Evolutionary conservation across 176 grass and related monocot species (phyloP).

Genomic region (Canna indica): DNA sequence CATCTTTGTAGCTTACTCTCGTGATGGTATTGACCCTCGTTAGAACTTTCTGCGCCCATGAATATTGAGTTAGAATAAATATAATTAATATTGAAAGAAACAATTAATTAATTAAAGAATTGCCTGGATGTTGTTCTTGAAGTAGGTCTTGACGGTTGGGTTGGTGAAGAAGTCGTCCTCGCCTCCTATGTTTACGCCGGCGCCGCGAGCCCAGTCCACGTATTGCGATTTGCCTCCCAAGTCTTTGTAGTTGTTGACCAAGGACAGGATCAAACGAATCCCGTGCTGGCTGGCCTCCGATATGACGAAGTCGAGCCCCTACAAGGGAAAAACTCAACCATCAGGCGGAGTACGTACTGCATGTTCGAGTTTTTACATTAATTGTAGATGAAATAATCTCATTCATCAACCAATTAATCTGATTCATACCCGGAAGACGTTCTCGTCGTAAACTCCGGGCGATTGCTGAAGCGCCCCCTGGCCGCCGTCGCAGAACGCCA

Average conservation of each 20-base stretch:
- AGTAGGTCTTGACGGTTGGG: conserved; percentile 51
- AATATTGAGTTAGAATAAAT: background rate
- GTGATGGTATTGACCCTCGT: conserved; percentile 66
- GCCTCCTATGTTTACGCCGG: conserved; percentile 18
- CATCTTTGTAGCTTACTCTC: conserved; percentile 50
- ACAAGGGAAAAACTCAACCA: background rate
- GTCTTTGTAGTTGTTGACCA: conserved; percentile 66
- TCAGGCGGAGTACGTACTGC: too few species aligned
- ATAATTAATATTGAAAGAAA: too few species aligned
- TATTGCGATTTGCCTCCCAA: conserved; percentile 71
- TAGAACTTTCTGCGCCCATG: conserved; percentile 31
- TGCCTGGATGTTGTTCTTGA: conserved; percentile 69
- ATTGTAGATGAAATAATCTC: too few species aligned
- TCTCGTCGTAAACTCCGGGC: conserved; percentile 64
- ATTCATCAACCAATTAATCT: background rate
- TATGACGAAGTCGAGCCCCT: conserved; percentile 78
- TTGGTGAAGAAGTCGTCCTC: conserved; percentile 67
- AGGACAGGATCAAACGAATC: conserved; percentile 55
- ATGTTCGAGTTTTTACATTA: too few species aligned
- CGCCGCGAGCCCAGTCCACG: conserved; percentile 49
- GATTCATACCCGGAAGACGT: conserved; percentile 44
- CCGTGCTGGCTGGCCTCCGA: conserved; percentile 45
- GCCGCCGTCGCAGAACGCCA: conserved; percentile 82
- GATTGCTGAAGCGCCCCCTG: conserved; percentile 35
- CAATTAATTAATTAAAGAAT: background rate